These are phyloP conservation scores for Stropharia rugosoannulata DNA, from an alignment of 768 basidiomycete genomes.

Conservation along the genomic window DNA sequence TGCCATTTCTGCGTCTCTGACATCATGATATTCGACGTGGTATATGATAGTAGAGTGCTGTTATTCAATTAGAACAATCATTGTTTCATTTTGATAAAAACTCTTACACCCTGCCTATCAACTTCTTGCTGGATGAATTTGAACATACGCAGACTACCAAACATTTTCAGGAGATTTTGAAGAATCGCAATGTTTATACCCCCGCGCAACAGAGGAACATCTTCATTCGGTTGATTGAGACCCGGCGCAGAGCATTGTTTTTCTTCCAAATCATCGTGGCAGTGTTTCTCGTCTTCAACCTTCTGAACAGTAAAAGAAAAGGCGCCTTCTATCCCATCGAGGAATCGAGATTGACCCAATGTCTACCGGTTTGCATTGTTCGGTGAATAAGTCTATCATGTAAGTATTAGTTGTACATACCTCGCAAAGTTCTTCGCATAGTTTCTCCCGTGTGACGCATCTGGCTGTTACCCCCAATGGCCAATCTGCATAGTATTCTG, in stretches of 20 bases:
- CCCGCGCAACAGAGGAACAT: not conserved
- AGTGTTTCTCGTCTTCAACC: not conserved
- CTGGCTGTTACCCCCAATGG: slow-evolving; percentile 36
- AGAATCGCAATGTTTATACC: slow-evolving; percentile 26
- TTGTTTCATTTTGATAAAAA: not conserved
- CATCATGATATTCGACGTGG: slow-evolving; percentile 68
- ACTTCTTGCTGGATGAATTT: slow-evolving; percentile 18
- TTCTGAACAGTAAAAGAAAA: slow-evolving; percentile 49
- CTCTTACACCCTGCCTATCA: slow-evolving; percentile 23
- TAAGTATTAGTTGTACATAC: slow-evolving; percentile 3
- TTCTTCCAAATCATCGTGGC: slow-evolving; percentile 4
- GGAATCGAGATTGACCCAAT: slow-evolving; percentile 50
- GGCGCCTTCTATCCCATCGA: slow-evolving; percentile 50
- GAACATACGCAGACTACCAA: slow-evolving; percentile 32
- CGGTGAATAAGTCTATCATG: slow-evolving; percentile 4
- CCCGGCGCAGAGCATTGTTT: not conserved
- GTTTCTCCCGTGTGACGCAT: slow-evolving; percentile 45
- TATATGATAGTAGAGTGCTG: slow-evolving; percentile 36
- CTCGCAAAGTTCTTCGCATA: slow-evolving; percentile 36
- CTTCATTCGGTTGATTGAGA: not conserved
- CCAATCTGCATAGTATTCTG: slow-evolving; percentile 22
- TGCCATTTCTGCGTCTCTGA: slow-evolving; percentile 55
- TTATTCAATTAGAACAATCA: not conserved
- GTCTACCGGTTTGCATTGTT: slow-evolving; percentile 33
- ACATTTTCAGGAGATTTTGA: slow-evolving; percentile 31